Base-by-base conservation (phyloP, 495 filamentous ascomycete genomes). In the Lepidopterella palustris region DNA sequence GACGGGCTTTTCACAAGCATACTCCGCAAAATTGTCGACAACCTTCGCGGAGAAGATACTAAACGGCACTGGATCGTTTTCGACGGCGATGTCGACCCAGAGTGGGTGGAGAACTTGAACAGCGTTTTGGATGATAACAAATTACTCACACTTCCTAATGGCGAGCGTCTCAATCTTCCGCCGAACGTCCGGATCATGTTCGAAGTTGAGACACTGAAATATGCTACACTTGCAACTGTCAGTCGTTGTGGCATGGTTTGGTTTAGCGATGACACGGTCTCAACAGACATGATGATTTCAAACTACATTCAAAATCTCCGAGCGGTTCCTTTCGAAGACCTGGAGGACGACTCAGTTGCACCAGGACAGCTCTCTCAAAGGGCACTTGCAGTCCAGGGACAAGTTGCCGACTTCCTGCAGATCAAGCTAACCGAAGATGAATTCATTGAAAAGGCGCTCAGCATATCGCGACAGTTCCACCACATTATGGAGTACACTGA, bases 31-130 rank as follows among this genome's bases (percentile, higher is more conserved):
- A 97, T 99, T 57, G 92, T 99, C 45, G 95, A 99, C 71, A 99
- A 99, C 68, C 84, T 99, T 58, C 89, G 93, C 75, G 93, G 93
- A 45, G 93, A 99, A 73, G 92, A 96, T 66, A 81, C 83, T 28
- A 99, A 97, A 74, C 82, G 93, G 58, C 93, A 99, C 73, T 99
- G 93, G 93, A 97, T 99, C 66, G 89, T 99, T 6, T 97, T 99
- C 64, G 93, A 99, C 69, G 93, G 93, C 32, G 93, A 99, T 70
- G 93, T 99, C 59, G 93, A 99, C 73, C 93, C 93, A 4, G 95
- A 97, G 68, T 99, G 93, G 93, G 93, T 99, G 66, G 93, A 99
- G 68, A 99, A 99, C 70, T 75, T 99, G 76, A 99, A 99, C 85
- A 95, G 89, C 80, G 93, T 99, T 53, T 80, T 99, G 40, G 93